Evolutionary conservation across 352 stramenopile genomes (phyloP).

Genomic region (Aphanomyces astaci): DNA sequence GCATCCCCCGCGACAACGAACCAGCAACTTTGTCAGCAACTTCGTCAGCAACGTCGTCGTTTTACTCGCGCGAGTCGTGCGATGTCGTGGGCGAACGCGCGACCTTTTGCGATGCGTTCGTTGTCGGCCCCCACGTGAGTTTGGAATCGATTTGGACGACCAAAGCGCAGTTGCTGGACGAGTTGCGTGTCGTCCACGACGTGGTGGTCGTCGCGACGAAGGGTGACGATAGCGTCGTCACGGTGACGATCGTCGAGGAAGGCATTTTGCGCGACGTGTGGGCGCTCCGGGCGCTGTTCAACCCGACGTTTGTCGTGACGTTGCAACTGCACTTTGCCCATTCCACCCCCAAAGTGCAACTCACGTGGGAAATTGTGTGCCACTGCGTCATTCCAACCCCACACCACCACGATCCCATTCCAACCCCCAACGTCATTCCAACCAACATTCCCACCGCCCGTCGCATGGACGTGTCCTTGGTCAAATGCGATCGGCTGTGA

Average conservation of each 20-base stretch:
- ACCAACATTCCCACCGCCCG: background rate
- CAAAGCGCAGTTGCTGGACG: constrained; percentile 13
- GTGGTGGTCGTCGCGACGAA: background rate
- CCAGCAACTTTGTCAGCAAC: too few relatives aligned
- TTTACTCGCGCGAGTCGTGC: constrained; percentile 16
- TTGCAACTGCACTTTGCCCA: background rate
- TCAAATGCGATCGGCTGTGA: background rate
- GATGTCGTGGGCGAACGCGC: background rate
- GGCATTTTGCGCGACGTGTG: constrained; percentile 9
- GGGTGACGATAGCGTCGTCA: background rate
- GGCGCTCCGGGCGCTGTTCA: constrained; percentile 4
- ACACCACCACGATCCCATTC: too few relatives aligned
- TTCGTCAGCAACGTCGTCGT: background rate
- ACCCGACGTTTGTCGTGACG: background rate
- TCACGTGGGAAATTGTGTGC: constrained; percentile 14
- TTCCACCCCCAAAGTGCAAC: background rate
- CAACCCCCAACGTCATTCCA: too few relatives aligned
- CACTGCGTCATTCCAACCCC: background rate
- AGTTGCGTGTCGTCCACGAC: background rate
- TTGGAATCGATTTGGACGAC: constrained; percentile 16
- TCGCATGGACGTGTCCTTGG: background rate
- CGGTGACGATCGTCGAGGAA: constrained; percentile 1
- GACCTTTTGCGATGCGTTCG: background rate
- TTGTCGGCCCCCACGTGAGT: background rate
- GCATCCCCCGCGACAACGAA: background rate